Evolutionary conservation across 2,329 filamentous ascomycete genomes (phyloP), one percentile per base, ranked within the genome.

Genomic region (Phyllosticta paracitricarpa): DNA sequence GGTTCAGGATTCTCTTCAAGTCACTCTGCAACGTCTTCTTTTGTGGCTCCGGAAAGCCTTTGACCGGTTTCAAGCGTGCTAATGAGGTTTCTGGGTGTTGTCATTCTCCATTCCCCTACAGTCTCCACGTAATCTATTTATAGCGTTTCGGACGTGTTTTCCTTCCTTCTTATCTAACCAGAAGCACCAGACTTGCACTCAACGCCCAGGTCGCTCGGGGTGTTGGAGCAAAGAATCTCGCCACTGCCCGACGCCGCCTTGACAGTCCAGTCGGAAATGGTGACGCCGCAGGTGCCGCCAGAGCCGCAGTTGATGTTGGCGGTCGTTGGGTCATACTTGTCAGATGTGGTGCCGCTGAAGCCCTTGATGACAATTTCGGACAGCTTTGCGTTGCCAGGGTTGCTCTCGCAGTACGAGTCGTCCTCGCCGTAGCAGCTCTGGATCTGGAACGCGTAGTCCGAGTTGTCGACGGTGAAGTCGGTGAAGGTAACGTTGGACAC

Each of bases 301-400:
- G 51, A 51, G 17, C 55, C 55, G 17, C 60, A 62, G 56, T 58
- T 58, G 51, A 62, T 26, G 51, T 62, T 62, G 17, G 60, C 60
- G 17, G 56, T 62, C 7, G 76, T 68, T 6, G 76, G 76, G 33
- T 74, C 69, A 61, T 75, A 75, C 64, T 76, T 77, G 33, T 66
- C 70, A 65, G 73, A 77, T 0, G 83, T 84, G 1, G 75, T 81
- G 0, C 84, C 84, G 22, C 71, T 71, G 68, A 87, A 81, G 63
- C 84, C 80, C 63, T 76, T 80, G 67, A 86, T 40, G 9, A 57
- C 54, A 7, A 61, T 51, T 4, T 30, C 59, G 30, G 48, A 54
- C 14, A 58, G 51, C 22, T 61, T 24, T 7, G 59, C 59, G 25
- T 54, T 17, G 19, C 55, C 56, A 14, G 59, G 59, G 22, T n/a